Evolutionary conservation across 2,329 filamentous ascomycete species (phyloP).

Genomic region (Chaetomiaceae sp.): DNA sequence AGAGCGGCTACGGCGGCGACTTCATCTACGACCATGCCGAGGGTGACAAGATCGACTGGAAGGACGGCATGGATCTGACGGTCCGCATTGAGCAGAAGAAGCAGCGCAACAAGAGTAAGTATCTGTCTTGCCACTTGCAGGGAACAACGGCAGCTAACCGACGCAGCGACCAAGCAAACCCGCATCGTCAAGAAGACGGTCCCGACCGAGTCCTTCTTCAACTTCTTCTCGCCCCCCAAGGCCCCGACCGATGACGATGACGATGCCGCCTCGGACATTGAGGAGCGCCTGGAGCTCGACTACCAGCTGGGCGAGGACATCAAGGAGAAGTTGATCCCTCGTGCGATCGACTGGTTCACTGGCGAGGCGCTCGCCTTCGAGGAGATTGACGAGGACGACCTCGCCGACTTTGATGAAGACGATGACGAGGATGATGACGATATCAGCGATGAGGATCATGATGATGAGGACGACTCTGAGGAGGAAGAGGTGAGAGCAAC

Average conservation of each 20-base stretch:
- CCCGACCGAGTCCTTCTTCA: constrained; percentile 97
- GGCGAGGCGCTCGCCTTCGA: constrained; percentile 96
- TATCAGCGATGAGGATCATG: constrained; percentile 70
- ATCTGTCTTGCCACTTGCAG: neutral
- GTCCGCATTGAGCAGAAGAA: constrained; percentile 98
- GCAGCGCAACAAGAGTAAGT: constrained; percentile 97
- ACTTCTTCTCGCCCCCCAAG: constrained; percentile 96
- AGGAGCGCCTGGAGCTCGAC: constrained; percentile 95
- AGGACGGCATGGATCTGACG: constrained; percentile 85
- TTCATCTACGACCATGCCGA: constrained; percentile 99
- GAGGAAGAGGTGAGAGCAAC: constrained; percentile 64
- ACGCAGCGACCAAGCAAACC: constrained; percentile 92
- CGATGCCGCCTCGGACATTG: constrained; percentile 82
- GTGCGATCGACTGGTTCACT: constrained; percentile 99
- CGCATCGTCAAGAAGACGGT: constrained; percentile 99
- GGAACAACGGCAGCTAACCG: constrained; percentile 18
- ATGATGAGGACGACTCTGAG: constrained; percentile 70
- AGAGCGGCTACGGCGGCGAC: constrained; percentile 96
- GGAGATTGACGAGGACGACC: constrained; percentile 78
- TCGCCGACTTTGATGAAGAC: constrained; percentile 87
- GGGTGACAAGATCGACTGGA: constrained; percentile 97
- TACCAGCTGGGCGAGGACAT: constrained; percentile 99
- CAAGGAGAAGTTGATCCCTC: constrained; percentile 98
- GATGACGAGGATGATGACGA: constrained; percentile 94
- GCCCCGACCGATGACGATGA: constrained; percentile 72